Conservation (phyloP, 352 stramenopile species). For the Phytopythium mirpurense region DNA sequence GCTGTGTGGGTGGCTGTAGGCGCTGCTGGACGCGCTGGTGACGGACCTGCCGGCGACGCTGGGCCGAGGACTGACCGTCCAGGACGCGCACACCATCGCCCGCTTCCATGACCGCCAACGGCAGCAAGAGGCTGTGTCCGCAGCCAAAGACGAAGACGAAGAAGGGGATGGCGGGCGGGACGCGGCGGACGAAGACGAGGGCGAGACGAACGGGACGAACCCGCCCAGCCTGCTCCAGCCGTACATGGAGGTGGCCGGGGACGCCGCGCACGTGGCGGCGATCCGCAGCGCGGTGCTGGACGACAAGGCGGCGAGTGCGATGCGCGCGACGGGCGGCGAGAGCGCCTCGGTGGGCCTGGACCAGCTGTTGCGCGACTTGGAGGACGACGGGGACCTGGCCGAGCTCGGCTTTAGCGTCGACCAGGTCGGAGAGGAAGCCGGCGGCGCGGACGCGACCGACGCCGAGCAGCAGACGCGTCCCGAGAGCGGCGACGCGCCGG, state of each 20-base stretch:
- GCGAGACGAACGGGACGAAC: constrained; percentile 51
- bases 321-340: constrained; percentile 37
- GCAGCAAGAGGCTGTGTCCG: too few relatives aligned
- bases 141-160: background rate
- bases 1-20: constrained; percentile 1
- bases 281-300: constrained; percentile 54
- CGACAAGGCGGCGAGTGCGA: constrained; percentile 54
- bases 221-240: constrained; percentile 45
- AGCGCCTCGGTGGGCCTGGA: constrained; percentile 57
- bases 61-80: constrained; percentile 38
- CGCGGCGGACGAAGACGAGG: background rate
- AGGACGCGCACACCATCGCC: constrained; percentile 35
- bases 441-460: constrained; percentile 14
- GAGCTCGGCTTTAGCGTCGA: constrained; percentile 40
- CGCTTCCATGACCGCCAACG: constrained; percentile 2
- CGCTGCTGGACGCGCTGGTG: constrained; percentile 35
- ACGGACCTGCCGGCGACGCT: constrained; percentile 49
- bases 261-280: constrained; percentile 42
- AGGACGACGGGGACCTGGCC: constrained; percentile 57
- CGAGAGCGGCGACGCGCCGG: background rate
- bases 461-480: constrained; percentile 2
- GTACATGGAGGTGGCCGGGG: constrained; percentile 60
- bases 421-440: constrained; percentile 31
- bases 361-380: constrained; percentile 60
- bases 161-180: constrained; percentile 4